Evolutionary conservation across 352 stramenopile species (phyloP).

Genomic region (Nothophytophthora sp.): DNA sequence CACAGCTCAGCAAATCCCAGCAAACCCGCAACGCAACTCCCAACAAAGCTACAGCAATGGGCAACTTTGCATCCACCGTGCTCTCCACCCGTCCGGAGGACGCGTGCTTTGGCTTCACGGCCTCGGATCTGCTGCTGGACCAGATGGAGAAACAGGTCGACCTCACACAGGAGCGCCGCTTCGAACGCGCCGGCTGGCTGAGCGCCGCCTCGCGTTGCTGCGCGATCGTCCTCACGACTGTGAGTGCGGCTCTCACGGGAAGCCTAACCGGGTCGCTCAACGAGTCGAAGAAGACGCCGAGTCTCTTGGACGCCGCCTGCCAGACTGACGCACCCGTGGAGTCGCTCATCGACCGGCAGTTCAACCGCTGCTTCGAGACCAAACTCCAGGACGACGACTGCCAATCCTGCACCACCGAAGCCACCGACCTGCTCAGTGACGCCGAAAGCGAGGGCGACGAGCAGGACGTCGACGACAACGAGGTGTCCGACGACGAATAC

Average conservation of each 20-base stretch:
- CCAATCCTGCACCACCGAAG: slow-evolving; percentile 48
- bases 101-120: slow-evolving; percentile 6
- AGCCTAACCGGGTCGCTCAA: slow-evolving; percentile 10
- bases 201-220: slow-evolving; percentile 5
- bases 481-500: slow-evolving; percentile 25
- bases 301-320: slow-evolving; percentile 11
- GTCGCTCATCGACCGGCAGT: slow-evolving; percentile 10
- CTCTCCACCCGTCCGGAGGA: slow-evolving; percentile 14
- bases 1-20: slow-evolving; percentile 2
- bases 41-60: slow-evolving; percentile 33
- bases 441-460: slow-evolving; percentile 25
- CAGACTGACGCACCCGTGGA: slow-evolving; percentile 13
- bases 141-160: slow-evolving; percentile 27
- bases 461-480: slow-evolving; percentile 21
- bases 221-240: slow-evolving; percentile 10
- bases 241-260: slow-evolving; percentile 13
- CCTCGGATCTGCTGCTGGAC: slow-evolving; percentile 21
- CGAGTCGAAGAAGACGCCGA: slow-evolving; percentile 3
- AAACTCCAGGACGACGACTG: slow-evolving; percentile 24
- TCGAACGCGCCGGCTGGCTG: slow-evolving; percentile 8
- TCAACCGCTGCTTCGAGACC: slow-evolving; percentile 5
- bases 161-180: background rate
- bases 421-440: slow-evolving; percentile 49
- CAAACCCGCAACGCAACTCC: background rate
- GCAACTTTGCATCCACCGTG: slow-evolving; percentile 42